Conservation (phyloP, 2,329 filamentous ascomycete genomes). For the Trichoderma atroviride region DNA sequence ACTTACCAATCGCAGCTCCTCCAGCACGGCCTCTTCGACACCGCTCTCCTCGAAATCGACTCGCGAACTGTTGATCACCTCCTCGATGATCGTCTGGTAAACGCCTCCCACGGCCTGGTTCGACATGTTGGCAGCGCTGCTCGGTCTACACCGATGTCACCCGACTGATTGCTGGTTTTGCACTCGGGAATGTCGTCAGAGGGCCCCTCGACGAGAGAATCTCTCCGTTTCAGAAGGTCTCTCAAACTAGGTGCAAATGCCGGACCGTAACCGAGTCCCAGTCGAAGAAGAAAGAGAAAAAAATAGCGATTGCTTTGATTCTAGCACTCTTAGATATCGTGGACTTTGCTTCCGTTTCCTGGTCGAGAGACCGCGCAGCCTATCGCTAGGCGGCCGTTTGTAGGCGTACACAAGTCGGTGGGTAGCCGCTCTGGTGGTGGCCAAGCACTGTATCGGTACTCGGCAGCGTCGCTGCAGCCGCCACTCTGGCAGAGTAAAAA, state of each 20-base stretch:
- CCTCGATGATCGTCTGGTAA: constrained; percentile 76
- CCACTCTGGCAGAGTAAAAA: constrained; percentile 11
- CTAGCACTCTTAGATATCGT: not conserved
- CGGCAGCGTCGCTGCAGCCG: constrained; percentile 10
- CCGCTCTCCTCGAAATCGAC: constrained; percentile 97
- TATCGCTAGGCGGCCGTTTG: constrained; percentile 11
- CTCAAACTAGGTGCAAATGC: not conserved
- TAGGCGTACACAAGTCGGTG: constrained; percentile 27
- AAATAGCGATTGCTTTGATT: not conserved
- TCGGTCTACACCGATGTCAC: constrained; percentile 26
- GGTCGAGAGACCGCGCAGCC: constrained; percentile 13
- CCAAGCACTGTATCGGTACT: constrained; percentile 16
- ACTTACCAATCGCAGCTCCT: constrained; percentile 85
- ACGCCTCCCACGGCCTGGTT: constrained; percentile 70
- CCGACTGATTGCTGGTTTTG: constrained; percentile 22
- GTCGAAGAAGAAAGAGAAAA: not conserved
- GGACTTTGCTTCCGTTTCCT: not conserved
- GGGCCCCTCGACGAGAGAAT: not conserved
- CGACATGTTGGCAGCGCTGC: constrained; percentile 51
- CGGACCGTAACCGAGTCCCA: not conserved
- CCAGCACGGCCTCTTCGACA: constrained; percentile 81
- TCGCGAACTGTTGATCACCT: constrained; percentile 88
- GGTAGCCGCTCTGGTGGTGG: constrained; percentile 21
- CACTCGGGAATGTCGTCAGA: not conserved
- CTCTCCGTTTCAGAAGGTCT: not conserved